A percentile compares a stretch with the other conserved stretches of the same genome.
Conservation (phyloP, 2,329 filamentous ascomycete species). For the Microsporum audouinii region DNA sequence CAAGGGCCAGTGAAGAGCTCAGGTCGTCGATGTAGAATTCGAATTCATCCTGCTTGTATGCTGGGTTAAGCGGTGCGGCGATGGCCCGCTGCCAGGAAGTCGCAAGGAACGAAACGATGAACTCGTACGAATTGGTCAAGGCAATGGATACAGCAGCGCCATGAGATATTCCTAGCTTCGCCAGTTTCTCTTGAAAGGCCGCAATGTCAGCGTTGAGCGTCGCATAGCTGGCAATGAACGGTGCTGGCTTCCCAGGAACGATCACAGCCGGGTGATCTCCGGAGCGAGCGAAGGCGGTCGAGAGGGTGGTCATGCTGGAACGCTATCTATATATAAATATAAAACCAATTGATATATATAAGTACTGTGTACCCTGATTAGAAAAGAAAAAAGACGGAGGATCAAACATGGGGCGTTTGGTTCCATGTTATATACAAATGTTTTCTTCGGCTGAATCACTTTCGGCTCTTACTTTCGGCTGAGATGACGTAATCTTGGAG, state of each 20-base stretch:
- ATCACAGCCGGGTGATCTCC: slow-evolving; percentile 55
- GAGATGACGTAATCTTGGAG: background rate
- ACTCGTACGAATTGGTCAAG: slow-evolving; percentile 73
- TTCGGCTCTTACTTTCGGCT: background rate
- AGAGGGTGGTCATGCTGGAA: slow-evolving; percentile 44
- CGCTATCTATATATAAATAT: background rate
- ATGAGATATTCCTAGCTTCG: slow-evolving; percentile 57
- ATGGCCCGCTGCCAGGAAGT: slow-evolving; percentile 72
- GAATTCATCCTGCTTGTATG: slow-evolving; percentile 81
- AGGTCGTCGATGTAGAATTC: slow-evolving; percentile 88
- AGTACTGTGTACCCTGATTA: background rate
- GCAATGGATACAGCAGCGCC: slow-evolving; percentile 70
- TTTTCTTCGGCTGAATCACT: background rate
- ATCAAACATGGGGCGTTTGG: background rate
- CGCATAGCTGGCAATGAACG: slow-evolving; percentile 58
- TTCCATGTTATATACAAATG: background rate
- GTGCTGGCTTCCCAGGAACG: slow-evolving; percentile 52
- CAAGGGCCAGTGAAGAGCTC: slow-evolving; percentile 64
- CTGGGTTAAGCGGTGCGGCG: slow-evolving; percentile 75
- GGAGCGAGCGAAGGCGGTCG: slow-evolving; percentile 44
- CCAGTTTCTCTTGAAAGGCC: slow-evolving; percentile 66
- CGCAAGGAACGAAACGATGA: slow-evolving; percentile 79
- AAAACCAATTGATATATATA: background rate
- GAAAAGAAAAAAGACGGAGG: background rate
- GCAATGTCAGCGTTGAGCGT: slow-evolving; percentile 55